These are phyloP conservation scores for Fusarium tricinctum DNA, from an alignment of 2,329 filamentous ascomycete species.

Conservation along the genomic window DNA sequence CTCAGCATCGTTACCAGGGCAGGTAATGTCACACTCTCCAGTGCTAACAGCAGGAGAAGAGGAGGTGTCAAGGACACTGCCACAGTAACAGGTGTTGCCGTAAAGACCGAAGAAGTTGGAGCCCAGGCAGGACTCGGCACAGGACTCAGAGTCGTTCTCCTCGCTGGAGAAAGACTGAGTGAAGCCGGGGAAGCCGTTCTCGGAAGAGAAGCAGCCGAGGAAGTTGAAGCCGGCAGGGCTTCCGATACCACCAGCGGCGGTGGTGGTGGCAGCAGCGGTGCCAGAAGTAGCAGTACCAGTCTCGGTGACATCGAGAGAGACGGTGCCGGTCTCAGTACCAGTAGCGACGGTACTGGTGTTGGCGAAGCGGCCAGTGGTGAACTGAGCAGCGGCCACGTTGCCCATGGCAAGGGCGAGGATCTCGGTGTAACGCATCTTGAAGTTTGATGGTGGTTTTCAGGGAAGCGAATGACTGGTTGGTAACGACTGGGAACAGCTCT, in stretches of 20 bases:
- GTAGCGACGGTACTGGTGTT: constrained; percentile 19
- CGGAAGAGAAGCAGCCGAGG: constrained; percentile 51
- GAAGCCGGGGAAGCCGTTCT: constrained; percentile 50
- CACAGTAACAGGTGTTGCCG: constrained; percentile 52
- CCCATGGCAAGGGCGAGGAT: constrained; percentile 52
- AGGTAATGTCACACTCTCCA: constrained; percentile 47
- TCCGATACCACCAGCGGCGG: constrained; percentile 7
- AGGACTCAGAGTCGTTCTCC: constrained; percentile 40
- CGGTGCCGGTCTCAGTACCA: constrained; percentile 10
- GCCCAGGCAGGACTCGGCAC: constrained; percentile 45
- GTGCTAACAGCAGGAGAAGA: constrained; percentile 22
- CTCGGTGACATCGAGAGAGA: not conserved
- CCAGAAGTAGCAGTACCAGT: constrained; percentile 15
- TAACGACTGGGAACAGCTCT: constrained; percentile 50
- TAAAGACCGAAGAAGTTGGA: constrained; percentile 48
- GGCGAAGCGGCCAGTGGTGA: constrained; percentile 25
- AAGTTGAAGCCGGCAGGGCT: constrained; percentile 41
- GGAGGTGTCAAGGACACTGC: constrained; percentile 26
- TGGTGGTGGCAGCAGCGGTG: constrained; percentile 8
- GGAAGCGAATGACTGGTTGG: constrained; percentile 46
- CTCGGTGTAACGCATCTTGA: constrained; percentile 52
- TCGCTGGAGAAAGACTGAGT: constrained; percentile 13
- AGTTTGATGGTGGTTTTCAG: constrained; percentile 25
- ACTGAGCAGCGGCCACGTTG: constrained; percentile 50
- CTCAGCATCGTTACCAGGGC: constrained; percentile 48